Percentiles rank a stretch among this genome's conserved stretches.
Evolutionary conservation across 208 protist genomes (phyloP).

Genomic region (Crithidia sp.): DNA sequence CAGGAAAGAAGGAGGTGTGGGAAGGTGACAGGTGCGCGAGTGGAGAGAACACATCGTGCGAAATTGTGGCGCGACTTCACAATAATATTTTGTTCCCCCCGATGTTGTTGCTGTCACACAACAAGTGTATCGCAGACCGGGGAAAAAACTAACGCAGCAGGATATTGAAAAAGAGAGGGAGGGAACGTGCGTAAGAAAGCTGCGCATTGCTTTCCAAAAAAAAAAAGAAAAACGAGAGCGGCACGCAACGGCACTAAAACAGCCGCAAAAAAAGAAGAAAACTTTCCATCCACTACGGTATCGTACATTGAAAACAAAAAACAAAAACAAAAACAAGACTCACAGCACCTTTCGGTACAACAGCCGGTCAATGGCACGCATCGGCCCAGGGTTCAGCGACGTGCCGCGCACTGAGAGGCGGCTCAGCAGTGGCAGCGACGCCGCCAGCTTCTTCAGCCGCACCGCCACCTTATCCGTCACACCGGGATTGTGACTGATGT

Average conservation of each 20-base stretch:
- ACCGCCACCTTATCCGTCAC: constrained; percentile 26
- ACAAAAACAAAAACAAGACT: neutral
- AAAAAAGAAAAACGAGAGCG: neutral
- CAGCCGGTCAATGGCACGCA: constrained; percentile 13
- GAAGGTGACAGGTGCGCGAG: too few species aligned
- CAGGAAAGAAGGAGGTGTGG: neutral
- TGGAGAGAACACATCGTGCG: too few species aligned
- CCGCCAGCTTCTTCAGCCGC: constrained; percentile 27
- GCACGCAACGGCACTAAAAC: too few species aligned
- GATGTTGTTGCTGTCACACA: too few species aligned
- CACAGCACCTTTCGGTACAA: constrained; percentile 20
- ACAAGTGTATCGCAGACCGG: too few species aligned
- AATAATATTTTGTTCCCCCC: too few species aligned
- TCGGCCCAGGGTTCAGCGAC: constrained; percentile 12
- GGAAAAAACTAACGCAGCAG: neutral
- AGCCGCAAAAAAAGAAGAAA: too few species aligned
- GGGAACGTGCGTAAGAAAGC: neutral
- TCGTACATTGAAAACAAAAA: neutral
- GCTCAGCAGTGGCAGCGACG: constrained; percentile 25
- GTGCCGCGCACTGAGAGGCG: constrained; percentile 22
- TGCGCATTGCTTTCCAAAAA: neutral
- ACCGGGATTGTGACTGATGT: constrained; percentile 35
- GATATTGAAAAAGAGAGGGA: neutral
- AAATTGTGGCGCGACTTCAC: too few species aligned
- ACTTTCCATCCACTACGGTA: too few species aligned